These are phyloP conservation scores for Dichotomocladium elegans DNA, from an alignment of 371 early-diverging fungal species.

Conservation along the genomic window DNA sequence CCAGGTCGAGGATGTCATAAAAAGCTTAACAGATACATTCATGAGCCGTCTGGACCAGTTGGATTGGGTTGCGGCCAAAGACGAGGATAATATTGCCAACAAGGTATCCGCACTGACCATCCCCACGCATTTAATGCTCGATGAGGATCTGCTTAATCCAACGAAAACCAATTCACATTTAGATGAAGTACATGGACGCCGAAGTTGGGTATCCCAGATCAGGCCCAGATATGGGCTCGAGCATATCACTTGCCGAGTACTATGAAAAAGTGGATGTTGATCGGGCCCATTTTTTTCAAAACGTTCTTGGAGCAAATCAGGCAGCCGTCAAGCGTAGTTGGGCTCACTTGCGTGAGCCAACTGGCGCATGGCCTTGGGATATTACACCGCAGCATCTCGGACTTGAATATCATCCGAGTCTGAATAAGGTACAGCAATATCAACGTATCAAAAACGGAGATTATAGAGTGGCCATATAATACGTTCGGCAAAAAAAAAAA, in stretches of 20 bases:
- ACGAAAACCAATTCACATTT: neutral
- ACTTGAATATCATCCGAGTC: conserved; percentile 26
- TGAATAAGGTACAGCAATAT: conserved; percentile 16
- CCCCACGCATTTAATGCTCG: no score
- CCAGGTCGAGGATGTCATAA: conserved; percentile 23
- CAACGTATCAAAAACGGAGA: neutral
- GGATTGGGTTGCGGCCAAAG: neutral
- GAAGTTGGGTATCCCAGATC: conserved; percentile 37
- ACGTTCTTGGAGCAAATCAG: conserved; percentile 24
- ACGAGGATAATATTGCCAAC: neutral
- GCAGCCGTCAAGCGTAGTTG: conserved; percentile 23
- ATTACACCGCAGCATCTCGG: conserved; percentile 50
- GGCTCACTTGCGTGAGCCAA: conserved; percentile 14
- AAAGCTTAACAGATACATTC: conserved; percentile 24
- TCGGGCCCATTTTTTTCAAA: conserved; percentile 40
- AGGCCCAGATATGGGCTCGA: conserved; percentile 33
- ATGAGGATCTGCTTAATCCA: neutral
- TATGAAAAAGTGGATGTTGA: conserved; percentile 34
- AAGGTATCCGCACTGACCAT: no score
- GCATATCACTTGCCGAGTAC: conserved; percentile 39
- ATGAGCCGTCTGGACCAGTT: neutral
- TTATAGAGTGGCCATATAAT: no score
- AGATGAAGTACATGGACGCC: conserved; percentile 4
- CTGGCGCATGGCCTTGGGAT: conserved; percentile 45
- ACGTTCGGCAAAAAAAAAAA: no score